Base-by-base conservation (phyloP, 202 grass and related monocot genomes). In the Musa balbisiana region DNA sequence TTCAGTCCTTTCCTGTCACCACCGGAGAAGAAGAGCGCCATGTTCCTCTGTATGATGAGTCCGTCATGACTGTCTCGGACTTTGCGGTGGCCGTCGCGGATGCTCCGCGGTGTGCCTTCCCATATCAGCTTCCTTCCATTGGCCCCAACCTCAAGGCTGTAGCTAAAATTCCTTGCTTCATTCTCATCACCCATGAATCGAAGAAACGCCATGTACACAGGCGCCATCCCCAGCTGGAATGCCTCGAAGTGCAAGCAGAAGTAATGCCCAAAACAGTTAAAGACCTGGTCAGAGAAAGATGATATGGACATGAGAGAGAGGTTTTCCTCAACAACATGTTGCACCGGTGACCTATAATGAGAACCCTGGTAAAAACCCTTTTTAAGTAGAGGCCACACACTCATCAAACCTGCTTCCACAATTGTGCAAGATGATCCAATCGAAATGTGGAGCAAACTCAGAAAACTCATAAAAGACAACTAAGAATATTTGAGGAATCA, bases 31-130 rank as follows among this genome's bases (percentile, higher is more conserved):
- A 70, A 70, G 15, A 70, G 29, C 21, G 67, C 67, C 67, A 70
- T 70, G 67, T 70, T 70, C 20, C 67, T 70, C 49, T 70, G 67
- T 70, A 70, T 70, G 67, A 70, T 52, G 16, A 70, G 67, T 13
- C 67, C 67, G 12, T 70, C 67, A 9, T 70, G 67, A n/a, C 67
- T 70, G 17, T 70, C 67, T 0, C 67, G 33, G 20, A 70, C 67
- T 9, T 70, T 70, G 51, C 67, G 67, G 67, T 70, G 67, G 21
- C 43, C 51, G 17, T 70, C 67, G 1, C 67, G 67, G 11, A 70
- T 51, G 17, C 67, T 70, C 21, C 67, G 67, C 19, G 67, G 67
- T 11, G 67, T 70, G 10, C 67, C 67, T 20, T 70, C 67, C 67
- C 67, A 70, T 52, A 21, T 70, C n/a, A 70, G 43, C 67, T 70